A percentile compares a stretch with the other conserved stretches of the same genome.
Evolutionary conservation across 371 early-diverging fungal genomes (phyloP).

Genomic region (Syncephalastrum sp.): DNA sequence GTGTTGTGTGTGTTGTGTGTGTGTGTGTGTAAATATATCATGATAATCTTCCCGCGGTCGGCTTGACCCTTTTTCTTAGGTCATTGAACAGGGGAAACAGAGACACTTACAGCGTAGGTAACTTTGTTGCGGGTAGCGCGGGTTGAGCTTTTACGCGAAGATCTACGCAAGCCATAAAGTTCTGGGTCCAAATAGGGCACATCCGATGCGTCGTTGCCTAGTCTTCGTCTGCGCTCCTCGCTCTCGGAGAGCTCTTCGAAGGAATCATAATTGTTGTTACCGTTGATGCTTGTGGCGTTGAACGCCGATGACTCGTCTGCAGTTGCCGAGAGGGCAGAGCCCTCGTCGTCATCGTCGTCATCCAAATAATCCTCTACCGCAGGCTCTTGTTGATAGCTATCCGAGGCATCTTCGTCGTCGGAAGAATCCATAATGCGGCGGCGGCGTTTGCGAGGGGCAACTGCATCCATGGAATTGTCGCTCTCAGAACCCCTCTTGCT

Average conservation of each 20-base stretch:
- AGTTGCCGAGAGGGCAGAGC: constrained; percentile 8
- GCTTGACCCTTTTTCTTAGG: too few species aligned
- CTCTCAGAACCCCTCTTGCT: constrained; percentile 8
- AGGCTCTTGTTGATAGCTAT: not conserved
- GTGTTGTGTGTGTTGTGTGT: too few species aligned
- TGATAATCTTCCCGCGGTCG: too few species aligned
- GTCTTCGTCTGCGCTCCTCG: constrained; percentile 18
- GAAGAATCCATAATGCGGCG: constrained; percentile 20
- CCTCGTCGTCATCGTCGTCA: constrained; percentile 11
- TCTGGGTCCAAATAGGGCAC: constrained; percentile 31
- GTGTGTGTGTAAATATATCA: not conserved
- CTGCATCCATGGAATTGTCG: not conserved
- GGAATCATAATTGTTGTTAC: constrained; percentile 13
- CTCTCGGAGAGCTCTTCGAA: constrained; percentile 24
- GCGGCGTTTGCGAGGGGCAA: constrained; percentile 20
- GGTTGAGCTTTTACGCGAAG: constrained; percentile 17
- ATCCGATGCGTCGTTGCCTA: constrained; percentile 5
- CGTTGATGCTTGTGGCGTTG: constrained; percentile 1
- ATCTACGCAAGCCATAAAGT: constrained; percentile 32
- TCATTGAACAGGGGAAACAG: not conserved
- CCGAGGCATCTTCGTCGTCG: constrained; percentile 18
- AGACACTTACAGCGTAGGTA: constrained; percentile 7
- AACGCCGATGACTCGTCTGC: constrained; percentile 3
- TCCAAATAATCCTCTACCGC: constrained; percentile 7
- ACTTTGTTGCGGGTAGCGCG: not conserved